Evolutionary conservation across 2,329 filamentous ascomycete species (phyloP).

Genomic region (Colletotrichum cereale): DNA sequence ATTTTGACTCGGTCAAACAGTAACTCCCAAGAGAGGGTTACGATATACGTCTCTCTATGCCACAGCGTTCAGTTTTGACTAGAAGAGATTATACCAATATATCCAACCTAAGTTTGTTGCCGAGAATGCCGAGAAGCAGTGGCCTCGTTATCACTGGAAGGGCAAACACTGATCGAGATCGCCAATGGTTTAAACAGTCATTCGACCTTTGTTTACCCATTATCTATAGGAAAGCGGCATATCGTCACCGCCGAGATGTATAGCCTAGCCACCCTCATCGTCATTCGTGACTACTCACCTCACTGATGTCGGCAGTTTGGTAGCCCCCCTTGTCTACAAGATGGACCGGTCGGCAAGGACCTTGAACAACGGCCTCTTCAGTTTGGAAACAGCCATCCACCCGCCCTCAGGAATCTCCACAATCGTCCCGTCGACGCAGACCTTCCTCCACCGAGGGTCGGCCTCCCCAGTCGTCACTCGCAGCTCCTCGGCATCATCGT

Average conservation of each 20-base stretch:
- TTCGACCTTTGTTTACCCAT: background rate
- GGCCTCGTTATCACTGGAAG: background rate
- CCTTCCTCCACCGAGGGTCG: conserved; percentile 81
- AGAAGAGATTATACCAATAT: background rate
- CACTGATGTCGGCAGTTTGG: background rate
- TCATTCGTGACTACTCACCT: background rate
- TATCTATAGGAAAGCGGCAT: background rate
- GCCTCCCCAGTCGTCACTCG: conserved; percentile 75
- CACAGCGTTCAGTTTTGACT: background rate
- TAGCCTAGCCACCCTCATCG: background rate
- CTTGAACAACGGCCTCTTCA: conserved; percentile 55
- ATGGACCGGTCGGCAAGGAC: conserved; percentile 56
- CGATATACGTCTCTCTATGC: background rate
- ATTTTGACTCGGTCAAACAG: background rate
- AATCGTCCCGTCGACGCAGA: conserved; percentile 94
- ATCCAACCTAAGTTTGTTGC: background rate
- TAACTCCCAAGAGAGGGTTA: background rate
- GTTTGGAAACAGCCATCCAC: conserved; percentile 74
- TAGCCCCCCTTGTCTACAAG: conserved; percentile 3
- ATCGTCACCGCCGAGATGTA: background rate
- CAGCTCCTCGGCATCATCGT: conserved; percentile 77
- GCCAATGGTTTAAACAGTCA: background rate
- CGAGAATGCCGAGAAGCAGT: background rate
- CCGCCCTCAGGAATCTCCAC: conserved; percentile 79
- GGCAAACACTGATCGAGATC: background rate